These are phyloP conservation scores for Xylaria digitata DNA, from an alignment of 2,329 filamentous ascomycete genomes.

Conservation along the genomic window DNA sequence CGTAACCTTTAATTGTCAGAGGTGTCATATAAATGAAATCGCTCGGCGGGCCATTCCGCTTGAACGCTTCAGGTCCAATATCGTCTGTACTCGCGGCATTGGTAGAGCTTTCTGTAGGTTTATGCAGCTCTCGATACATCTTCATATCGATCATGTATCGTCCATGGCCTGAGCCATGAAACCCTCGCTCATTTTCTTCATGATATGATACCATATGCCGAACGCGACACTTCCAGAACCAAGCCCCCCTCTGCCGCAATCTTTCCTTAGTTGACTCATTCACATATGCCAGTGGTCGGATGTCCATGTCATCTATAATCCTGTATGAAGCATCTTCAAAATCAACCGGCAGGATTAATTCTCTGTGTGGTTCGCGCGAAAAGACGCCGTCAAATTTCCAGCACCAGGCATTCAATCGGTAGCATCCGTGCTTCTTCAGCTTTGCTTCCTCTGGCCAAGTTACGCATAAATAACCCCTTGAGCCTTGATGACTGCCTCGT, in stretches of 20 bases:
- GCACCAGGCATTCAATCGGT: no score
- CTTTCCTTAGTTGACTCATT: not conserved
- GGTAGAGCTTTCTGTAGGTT: not conserved
- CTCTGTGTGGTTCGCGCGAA: not conserved
- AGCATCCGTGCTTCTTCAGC: no score
- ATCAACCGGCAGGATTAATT: not conserved
- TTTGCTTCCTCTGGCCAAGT: not conserved
- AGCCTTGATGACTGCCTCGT: not conserved
- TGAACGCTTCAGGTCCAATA: not conserved
- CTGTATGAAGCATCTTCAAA: not conserved
- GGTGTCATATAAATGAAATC: constrained; percentile 2
- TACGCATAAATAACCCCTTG: constrained; percentile 7
- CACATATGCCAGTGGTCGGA: not conserved
- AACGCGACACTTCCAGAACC: constrained; percentile 23
- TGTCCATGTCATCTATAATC: constrained; percentile 1
- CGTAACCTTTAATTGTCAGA: constrained; percentile 1
- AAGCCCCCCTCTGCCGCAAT: not conserved
- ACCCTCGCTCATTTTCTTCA: not conserved
- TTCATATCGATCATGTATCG: constrained; percentile 28
- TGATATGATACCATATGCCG: constrained; percentile 16
- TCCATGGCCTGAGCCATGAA: not conserved
- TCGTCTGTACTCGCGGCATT: not conserved
- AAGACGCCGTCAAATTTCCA: constrained; percentile 15
- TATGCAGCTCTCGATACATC: constrained; percentile 12
- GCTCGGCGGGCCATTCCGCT: constrained; percentile 6